These are phyloP conservation scores for Colletotrichum shisoi DNA, from an alignment of 2,329 filamentous ascomycete genomes.

Conservation along the genomic window DNA sequence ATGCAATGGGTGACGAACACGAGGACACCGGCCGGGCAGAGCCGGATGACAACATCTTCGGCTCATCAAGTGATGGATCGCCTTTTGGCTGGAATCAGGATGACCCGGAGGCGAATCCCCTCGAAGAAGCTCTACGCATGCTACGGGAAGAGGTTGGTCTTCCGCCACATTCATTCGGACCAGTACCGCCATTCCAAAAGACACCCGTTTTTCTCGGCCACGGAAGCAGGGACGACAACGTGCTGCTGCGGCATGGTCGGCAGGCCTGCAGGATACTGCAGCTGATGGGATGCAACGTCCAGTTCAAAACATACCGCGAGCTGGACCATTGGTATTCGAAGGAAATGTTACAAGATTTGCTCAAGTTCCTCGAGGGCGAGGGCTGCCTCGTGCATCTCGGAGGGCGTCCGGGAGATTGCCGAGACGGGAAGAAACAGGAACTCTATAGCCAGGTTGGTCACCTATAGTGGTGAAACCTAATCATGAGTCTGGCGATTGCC, in stretches of 20 bases:
- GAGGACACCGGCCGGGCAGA: not conserved
- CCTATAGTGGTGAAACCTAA: not conserved
- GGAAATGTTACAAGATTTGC: conserved; percentile 52
- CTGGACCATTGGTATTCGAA: conserved; percentile 57
- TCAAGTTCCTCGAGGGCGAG: conserved; percentile 44
- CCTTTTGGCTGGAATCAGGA: not conserved
- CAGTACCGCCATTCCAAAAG: conserved; percentile 36
- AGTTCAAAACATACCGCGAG: conserved; percentile 51
- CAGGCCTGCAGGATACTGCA: conserved; percentile 48
- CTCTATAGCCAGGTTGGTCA: not conserved
- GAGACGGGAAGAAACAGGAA: not conserved
- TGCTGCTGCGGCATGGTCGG: conserved; percentile 50
- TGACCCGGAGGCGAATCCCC: not conserved
- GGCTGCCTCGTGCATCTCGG: too few species aligned
- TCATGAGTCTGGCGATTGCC: not conserved
- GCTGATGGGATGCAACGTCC: conserved; percentile 47
- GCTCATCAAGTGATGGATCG: not conserved
- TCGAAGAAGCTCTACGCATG: conserved; percentile 7
- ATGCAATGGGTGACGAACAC: not conserved
- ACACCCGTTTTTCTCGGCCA: conserved; percentile 59
- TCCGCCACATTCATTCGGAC: conserved; percentile 14
- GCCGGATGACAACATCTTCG: not conserved
- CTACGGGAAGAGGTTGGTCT: conserved; percentile 19
- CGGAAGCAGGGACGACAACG: conserved; percentile 53
- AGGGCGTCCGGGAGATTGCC: too few species aligned